Conservation (phyloP, 75 land plant species). For the Selaginella moellendorffii region DNA sequence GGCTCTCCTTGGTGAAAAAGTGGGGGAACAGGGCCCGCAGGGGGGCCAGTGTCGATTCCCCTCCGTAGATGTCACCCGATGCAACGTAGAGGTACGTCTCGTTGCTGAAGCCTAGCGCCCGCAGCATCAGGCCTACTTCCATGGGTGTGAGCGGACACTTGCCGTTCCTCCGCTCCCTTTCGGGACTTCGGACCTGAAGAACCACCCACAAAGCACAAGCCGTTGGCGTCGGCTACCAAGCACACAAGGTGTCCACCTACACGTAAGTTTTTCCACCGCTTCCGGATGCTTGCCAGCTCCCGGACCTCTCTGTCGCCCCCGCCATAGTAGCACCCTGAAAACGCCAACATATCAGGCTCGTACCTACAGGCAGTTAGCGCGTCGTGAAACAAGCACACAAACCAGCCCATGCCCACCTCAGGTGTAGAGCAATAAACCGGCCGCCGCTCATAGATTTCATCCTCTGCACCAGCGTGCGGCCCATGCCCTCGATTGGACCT, state of each 20-base stretch:
- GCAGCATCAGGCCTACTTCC: constrained; percentile 10
- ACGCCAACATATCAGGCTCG: constrained; percentile 5
- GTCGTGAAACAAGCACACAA: not conserved
- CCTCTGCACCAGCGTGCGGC: constrained; percentile 1
- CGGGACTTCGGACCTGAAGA: not conserved
- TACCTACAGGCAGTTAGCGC: not conserved
- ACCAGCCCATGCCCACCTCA: not conserved
- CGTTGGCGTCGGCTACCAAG: no score
- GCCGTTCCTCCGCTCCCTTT: constrained; percentile 6
- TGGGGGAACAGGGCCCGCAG: not conserved
- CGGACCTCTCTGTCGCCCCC: not conserved
- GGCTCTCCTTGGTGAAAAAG: not conserved
- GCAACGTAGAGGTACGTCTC: constrained; percentile 2
- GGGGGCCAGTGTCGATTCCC: not conserved
- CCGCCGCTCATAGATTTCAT: constrained; percentile 8
- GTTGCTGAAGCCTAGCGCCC: constrained; percentile 7
- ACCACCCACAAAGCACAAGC: not conserved
- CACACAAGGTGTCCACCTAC: no score
- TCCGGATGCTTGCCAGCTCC: constrained; percentile 1
- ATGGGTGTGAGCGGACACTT: constrained; percentile 1
- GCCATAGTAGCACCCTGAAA: constrained; percentile 9
- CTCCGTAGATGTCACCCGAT: constrained; percentile 6
- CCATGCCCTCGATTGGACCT: not conserved
- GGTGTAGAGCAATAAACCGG: not conserved
- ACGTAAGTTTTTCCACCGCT: constrained; percentile 9